phyloP scores from a whole-genome alignment of 1,139 yeast genomes.

The Diutina rugosa region DNA sequence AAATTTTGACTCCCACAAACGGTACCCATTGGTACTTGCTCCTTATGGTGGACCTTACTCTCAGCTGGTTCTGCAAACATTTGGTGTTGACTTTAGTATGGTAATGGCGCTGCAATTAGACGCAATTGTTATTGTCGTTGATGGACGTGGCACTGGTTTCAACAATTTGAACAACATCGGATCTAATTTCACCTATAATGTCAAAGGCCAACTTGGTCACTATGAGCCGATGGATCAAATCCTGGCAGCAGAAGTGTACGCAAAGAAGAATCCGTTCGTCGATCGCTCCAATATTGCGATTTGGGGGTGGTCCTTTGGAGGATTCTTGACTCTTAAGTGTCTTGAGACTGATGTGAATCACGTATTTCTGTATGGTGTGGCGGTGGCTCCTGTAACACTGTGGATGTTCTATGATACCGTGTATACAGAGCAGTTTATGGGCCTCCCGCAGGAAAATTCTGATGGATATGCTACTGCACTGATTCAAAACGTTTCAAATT shows the following conservation, averaged over 20 bases:
- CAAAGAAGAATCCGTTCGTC: slow-evolving; percentile 33
- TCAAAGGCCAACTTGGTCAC: slow-evolving; percentile 53
- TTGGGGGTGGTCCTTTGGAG: slow-evolving; percentile 86
- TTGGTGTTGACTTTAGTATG: slow-evolving; percentile 44
- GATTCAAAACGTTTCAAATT: slow-evolving; percentile 34
- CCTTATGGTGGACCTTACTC: slow-evolving; percentile 83
- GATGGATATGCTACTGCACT: slow-evolving; percentile 43
- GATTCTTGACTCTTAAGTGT: slow-evolving; percentile 63
- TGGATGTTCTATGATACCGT: slow-evolving; percentile 69
- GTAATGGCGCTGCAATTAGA: slow-evolving; percentile 56
- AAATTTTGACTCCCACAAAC: slow-evolving; percentile 35
- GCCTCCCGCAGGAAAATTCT: slow-evolving; percentile 50
- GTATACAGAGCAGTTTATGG: slow-evolving; percentile 71
- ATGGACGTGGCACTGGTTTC: slow-evolving; percentile 75
- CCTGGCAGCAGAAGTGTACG: slow-evolving; percentile 52
- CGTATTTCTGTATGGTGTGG: slow-evolving; percentile 53
- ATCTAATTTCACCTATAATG: slow-evolving; percentile 43
- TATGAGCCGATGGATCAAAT: slow-evolving; percentile 64
- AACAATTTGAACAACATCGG: slow-evolving; percentile 30
- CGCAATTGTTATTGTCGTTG: slow-evolving; percentile 68
- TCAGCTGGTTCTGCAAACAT: slow-evolving; percentile 46
- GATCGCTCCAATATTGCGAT: slow-evolving; percentile 49
- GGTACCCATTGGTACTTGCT: slow-evolving; percentile 61
- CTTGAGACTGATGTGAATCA: slow-evolving; percentile 49
- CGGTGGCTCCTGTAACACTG: slow-evolving; percentile 75